Base-by-base conservation (phyloP, 805 yeast genomes). In the Maudiozyma barnettii region DNA sequence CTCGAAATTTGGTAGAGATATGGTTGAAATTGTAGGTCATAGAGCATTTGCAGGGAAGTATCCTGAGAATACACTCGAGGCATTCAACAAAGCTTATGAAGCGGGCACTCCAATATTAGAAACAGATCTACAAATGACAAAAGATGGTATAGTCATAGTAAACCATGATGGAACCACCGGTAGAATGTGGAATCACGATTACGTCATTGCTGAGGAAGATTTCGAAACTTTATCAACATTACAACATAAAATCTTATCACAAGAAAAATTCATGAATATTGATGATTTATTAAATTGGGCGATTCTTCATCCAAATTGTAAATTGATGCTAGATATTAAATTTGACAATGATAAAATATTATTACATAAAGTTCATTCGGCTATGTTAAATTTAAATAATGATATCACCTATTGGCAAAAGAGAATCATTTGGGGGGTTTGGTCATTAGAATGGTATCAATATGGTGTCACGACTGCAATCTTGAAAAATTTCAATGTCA, bases 91-190 rank as follows among this genome's bases (percentile, higher is more conserved):
- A 22, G 78, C 79, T 1, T 59, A 70, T n/a, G 71, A 68, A 16
- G 73, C 69, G 13, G 74, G 74, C 7, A 71, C 70, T 9, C 69
- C 64, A 42, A 68, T 71, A 21, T 67, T 78, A 19, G 83, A 78
- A 57, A 73, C 79, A 16, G 84, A 79, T 55, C 61, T 79, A 29
- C 83, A 78, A 55, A 67, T 77, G 50, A 66, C 80, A 1, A 54
- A 57, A 3, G 84, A 79, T 54, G 76, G 76, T n/a, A 66, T 67
- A 4, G 71, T 78, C 2, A 77, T 79, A 18, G 65, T 79, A 43
- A 73, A 74, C 51, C 84, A 79, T 53, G 84, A 79, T 49, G 63
- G 71, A 4, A 62, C 58, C 43, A 71, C 82, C 0, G 73, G 72
- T 5, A 69, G 84, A 45, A 68, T 72, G 35, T 79, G 76, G 65